Percentiles rank a stretch among this genome's conserved stretches.
These are phyloP conservation scores for Neurospora sp. DNA, from an alignment of 495 filamentous ascomycete genomes.

Conservation along the genomic window DNA sequence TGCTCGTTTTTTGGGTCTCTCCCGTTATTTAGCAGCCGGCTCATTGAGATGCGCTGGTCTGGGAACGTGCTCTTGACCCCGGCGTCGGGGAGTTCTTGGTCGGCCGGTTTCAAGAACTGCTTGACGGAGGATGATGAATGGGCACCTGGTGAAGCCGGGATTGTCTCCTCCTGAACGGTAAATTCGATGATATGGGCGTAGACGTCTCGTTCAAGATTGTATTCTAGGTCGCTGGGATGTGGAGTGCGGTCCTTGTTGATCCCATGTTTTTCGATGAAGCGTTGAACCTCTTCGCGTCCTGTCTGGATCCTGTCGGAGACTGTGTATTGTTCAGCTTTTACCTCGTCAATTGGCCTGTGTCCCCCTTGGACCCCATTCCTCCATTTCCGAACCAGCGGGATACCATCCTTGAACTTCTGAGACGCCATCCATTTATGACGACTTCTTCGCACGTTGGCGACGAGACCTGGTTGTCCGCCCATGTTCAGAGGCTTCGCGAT, in stretches of 20 bases:
- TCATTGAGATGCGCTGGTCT: slow-evolving; percentile 6
- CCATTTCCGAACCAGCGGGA: background rate
- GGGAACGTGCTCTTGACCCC: slow-evolving; percentile 11
- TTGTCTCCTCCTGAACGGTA: background rate
- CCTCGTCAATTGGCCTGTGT: background rate
- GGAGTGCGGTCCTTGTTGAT: background rate
- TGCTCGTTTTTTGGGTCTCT: background rate
- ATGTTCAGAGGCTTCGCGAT: slow-evolving; percentile 2
- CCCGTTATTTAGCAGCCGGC: background rate
- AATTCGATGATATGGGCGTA: slow-evolving; percentile 10
- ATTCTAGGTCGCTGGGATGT: too few relatives aligned
- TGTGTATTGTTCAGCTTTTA: background rate
- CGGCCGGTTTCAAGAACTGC: background rate
- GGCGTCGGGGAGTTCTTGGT: background rate
- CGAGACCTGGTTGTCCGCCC: background rate
- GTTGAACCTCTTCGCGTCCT: background rate
- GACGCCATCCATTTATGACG: background rate
- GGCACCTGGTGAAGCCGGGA: background rate
- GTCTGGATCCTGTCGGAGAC: background rate
- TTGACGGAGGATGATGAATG: background rate
- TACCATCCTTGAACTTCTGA: background rate
- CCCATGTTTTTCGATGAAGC: background rate
- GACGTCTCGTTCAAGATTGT: slow-evolving; percentile 8
- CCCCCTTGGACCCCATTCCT: background rate
- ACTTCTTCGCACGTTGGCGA: background rate